phyloP scores from a whole-genome alignment of 2,329 filamentous ascomycete genomes.

The Fusarium secorum region DNA sequence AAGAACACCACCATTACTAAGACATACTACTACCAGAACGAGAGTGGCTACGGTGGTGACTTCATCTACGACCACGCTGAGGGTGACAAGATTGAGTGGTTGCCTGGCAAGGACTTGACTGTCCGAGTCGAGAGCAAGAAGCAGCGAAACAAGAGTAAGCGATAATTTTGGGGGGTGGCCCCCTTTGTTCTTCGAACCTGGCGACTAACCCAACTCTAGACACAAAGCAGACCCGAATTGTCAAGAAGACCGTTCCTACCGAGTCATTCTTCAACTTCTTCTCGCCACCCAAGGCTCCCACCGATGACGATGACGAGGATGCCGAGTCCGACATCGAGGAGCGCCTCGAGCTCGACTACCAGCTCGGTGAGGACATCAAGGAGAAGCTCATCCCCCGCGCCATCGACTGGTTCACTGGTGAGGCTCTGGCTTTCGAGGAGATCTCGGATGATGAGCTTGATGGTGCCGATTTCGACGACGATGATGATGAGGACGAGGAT shows the following conservation, averaged over 20 bases:
- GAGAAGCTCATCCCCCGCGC: slow-evolving; percentile 99
- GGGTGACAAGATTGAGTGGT: slow-evolving; percentile 98
- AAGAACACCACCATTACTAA: slow-evolving; percentile 97
- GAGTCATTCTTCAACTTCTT: slow-evolving; percentile 99
- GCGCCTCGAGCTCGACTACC: slow-evolving; percentile 96
- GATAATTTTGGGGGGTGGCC: background rate
- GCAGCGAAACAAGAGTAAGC: slow-evolving; percentile 97
- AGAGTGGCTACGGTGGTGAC: slow-evolving; percentile 97
- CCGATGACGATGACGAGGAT: slow-evolving; percentile 74
- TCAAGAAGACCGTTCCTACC: slow-evolving; percentile 98
- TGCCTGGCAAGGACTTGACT: slow-evolving; percentile 89
- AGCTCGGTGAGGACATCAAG: slow-evolving; percentile 99
- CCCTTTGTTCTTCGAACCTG: background rate
- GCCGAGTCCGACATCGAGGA: slow-evolving; percentile 93
- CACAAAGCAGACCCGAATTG: slow-evolving; percentile 98
- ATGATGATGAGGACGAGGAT: slow-evolving; percentile 92
- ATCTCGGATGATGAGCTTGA: slow-evolving; percentile 83
- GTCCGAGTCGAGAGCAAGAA: slow-evolving; percentile 98
- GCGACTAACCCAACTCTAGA: slow-evolving; percentile 61
- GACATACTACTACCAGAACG: slow-evolving; percentile 99
- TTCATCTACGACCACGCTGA: slow-evolving; percentile 99
- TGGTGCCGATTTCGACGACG: slow-evolving; percentile 84
- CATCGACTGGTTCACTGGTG: slow-evolving; percentile 99
- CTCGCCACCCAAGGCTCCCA: slow-evolving; percentile 87
- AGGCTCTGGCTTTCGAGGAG: slow-evolving; percentile 96